Evolutionary conservation across 148 eudicot genomes (phyloP).

Genomic region (Cornus controversa): DNA sequence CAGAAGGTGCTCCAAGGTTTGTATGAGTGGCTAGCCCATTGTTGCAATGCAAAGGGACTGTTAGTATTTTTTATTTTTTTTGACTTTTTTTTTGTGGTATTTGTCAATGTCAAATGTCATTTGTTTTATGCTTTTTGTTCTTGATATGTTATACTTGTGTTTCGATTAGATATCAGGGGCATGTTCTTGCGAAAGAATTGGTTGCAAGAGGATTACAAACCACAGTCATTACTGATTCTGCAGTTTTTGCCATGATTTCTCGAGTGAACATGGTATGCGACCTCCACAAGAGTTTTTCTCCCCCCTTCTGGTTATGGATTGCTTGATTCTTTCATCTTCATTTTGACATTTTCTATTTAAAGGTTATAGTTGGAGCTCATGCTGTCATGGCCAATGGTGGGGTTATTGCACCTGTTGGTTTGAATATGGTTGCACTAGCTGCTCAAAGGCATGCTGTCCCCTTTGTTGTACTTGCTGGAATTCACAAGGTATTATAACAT

Average conservation of each 20-base stretch:
- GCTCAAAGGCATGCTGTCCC: conserved; percentile 99
- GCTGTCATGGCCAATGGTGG: conserved; percentile 99
- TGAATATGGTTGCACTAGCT: conserved; percentile 98
- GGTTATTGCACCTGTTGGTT: conserved; percentile 91
- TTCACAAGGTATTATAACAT: conserved; percentile 72
- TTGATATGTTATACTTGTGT: not conserved
- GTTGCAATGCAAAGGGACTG: not conserved
- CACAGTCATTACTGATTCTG: conserved; percentile 95
- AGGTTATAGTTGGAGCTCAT: conserved; percentile 99
- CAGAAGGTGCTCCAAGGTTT: conserved; percentile 99
- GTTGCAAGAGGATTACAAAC: conserved; percentile 87
- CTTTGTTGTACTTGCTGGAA: conserved; percentile 95
- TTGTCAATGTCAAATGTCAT: not conserved
- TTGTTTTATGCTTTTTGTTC: conserved; percentile 2
- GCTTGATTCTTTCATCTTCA: not conserved
- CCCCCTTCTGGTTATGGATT: not conserved
- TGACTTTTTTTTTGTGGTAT: not conserved
- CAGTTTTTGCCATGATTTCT: conserved; percentile 98
- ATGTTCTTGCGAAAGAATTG: conserved; percentile 90
- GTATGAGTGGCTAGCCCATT: not conserved
- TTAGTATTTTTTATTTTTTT: conserved; percentile 1
- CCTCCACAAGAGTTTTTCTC: not conserved
- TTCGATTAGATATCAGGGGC: conserved; percentile 81
- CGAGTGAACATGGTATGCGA: conserved; percentile 88
- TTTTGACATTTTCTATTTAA: conserved; percentile 7